A percentile compares a stretch with the other conserved stretches of the same genome.
Conservation (phyloP, 805 yeast species). For the Yamadazyma akitaensis region DNA sequence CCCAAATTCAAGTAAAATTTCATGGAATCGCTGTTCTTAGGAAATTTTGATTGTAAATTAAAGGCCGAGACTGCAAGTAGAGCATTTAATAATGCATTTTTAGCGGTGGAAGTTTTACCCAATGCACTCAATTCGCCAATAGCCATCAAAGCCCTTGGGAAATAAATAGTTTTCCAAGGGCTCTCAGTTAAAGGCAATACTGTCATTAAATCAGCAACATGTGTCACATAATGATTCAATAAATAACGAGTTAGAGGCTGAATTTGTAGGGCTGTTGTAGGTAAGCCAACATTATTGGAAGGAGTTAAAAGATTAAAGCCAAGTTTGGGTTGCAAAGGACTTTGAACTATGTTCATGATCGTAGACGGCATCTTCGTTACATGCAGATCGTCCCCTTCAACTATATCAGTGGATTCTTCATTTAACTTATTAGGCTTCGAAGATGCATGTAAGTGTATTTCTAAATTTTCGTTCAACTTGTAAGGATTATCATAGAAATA, state of each 20-base stretch:
- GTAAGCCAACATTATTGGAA: conserved; percentile 34
- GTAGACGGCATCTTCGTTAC: conserved; percentile 49
- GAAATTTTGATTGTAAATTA: conserved; percentile 70
- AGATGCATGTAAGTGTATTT: conserved; percentile 44
- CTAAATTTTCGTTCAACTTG: conserved; percentile 34
- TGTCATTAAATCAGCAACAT: conserved; percentile 78
- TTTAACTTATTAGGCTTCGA: conserved; percentile 11
- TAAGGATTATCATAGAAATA: conserved; percentile 40
- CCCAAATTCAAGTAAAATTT: conserved; percentile 70
- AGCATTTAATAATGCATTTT: conserved; percentile 76
- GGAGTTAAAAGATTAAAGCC: conserved; percentile 39
- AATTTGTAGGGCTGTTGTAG: conserved; percentile 59
- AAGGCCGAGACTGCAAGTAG: conserved; percentile 79
- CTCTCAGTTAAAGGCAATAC: conserved; percentile 69
- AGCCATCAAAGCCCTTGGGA: conserved; percentile 79
- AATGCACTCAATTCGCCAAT: conserved; percentile 74
- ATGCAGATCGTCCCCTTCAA: conserved; percentile 32
- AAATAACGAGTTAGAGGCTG: conserved; percentile 71
- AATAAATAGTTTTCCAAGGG: conserved; percentile 86
- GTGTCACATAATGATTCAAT: conserved; percentile 65
- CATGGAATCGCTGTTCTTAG: conserved; percentile 62
- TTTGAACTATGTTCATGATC: conserved; percentile 49
- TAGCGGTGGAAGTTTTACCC: conserved; percentile 72
- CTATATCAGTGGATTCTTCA: conserved; percentile 24
- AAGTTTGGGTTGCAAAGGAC: conserved; percentile 38